Evolutionary conservation across 2,329 filamentous ascomycete species (phyloP).

Genomic region (Colletotrichum sp.): DNA sequence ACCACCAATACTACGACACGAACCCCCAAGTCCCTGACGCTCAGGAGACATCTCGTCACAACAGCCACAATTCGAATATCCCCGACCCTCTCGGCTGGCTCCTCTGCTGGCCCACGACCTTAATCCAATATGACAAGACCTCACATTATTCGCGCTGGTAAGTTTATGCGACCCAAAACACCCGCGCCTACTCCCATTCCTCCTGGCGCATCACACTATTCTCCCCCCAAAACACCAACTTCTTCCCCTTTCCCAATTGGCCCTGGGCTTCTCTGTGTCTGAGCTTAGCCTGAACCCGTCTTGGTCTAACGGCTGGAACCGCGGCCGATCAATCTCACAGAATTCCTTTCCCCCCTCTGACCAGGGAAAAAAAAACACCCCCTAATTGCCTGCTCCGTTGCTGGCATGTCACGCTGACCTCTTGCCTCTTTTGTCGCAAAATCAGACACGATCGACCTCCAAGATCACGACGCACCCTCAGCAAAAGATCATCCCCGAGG

Average conservation of each 20-base stretch:
- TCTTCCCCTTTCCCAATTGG: slow-evolving; percentile 6
- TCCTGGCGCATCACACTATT: slow-evolving; percentile 13
- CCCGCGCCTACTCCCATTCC: slow-evolving; percentile 16
- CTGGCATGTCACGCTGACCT: slow-evolving; percentile 19
- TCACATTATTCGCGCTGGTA: slow-evolving; percentile 66
- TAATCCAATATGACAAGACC: slow-evolving; percentile 61
- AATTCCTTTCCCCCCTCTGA: slow-evolving; percentile 5
- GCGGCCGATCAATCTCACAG: slow-evolving; percentile 18
- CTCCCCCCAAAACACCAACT: slow-evolving; percentile 11
- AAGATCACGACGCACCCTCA: slow-evolving; percentile 81
- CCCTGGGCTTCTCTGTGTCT: slow-evolving; percentile 9
- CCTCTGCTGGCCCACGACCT: slow-evolving; percentile 13
- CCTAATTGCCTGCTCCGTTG: background rate
- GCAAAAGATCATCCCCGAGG: slow-evolving; percentile 76
- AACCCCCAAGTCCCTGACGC: background rate
- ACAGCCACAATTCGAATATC: background rate
- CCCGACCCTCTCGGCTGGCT: background rate
- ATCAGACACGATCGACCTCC: slow-evolving; percentile 91
- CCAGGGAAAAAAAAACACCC: background rate
- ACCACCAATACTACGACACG: background rate
- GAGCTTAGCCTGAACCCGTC: slow-evolving; percentile 21
- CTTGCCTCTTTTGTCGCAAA: slow-evolving; percentile 1
- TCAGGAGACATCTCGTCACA: background rate
- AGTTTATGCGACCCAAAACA: slow-evolving; percentile 30
- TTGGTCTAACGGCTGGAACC: slow-evolving; percentile 16